Conservation (phyloP, 1,139 yeast species). For the Hyphopichia fennica region DNA sequence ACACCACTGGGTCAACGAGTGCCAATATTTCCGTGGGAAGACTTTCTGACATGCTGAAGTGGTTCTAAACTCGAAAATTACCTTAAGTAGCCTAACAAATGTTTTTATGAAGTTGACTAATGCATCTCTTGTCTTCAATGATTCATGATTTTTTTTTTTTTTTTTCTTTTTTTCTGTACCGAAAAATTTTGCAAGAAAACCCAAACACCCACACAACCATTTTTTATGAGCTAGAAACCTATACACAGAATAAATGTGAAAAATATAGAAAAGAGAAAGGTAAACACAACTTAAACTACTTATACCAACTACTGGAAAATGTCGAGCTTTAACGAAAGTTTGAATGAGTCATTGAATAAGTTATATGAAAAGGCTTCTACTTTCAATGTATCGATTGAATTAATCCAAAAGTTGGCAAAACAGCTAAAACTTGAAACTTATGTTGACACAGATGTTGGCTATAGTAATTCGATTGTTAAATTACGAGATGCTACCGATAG, state of each 20-base stretch:
- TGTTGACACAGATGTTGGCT: slow-evolving; percentile 38
- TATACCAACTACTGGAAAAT: background rate
- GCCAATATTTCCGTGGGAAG: slow-evolving; percentile 37
- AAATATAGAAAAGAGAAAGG: background rate
- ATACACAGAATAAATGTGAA: too few species aligned
- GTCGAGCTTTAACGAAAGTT: slow-evolving; percentile 14
- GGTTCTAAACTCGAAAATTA: too few species aligned
- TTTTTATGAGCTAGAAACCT: background rate
- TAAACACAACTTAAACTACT: too few species aligned
- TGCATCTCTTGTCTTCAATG: background rate
- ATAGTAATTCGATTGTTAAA: slow-evolving; percentile 10
- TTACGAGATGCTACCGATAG: slow-evolving; percentile 18
- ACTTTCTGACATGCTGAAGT: slow-evolving; percentile 6
- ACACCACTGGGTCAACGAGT: slow-evolving; percentile 40
- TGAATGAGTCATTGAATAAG: slow-evolving; percentile 28
- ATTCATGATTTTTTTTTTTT: background rate
- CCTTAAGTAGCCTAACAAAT: background rate
- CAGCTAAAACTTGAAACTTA: slow-evolving; percentile 45
- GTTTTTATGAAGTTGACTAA: background rate
- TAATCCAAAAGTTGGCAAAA: slow-evolving; percentile 42
- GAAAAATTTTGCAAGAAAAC: background rate
- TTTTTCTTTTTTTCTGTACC: background rate
- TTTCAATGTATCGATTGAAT: slow-evolving; percentile 37
- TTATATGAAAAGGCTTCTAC: slow-evolving; percentile 33
- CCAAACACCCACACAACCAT: background rate